These are phyloP conservation scores for Hymenoscyphus repandus DNA, from an alignment of 2,329 filamentous ascomycete species.

Conservation along the genomic window DNA sequence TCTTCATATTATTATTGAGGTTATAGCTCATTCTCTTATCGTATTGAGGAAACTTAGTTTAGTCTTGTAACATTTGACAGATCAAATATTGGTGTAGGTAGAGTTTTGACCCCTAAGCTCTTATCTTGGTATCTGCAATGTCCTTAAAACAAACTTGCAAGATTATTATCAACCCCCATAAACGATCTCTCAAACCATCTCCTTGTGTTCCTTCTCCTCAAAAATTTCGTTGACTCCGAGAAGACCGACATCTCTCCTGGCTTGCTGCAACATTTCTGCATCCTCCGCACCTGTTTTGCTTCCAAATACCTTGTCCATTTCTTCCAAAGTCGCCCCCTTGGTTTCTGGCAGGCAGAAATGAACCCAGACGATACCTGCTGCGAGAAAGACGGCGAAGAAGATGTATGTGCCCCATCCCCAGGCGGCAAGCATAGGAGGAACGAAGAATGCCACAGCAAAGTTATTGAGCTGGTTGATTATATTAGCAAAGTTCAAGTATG, in stretches of 20 bases:
- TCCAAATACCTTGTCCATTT: slow-evolving; percentile 48
- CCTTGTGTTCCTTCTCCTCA: neutral
- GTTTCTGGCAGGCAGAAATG: slow-evolving; percentile 56
- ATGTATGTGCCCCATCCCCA: slow-evolving; percentile 50
- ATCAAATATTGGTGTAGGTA: no score
- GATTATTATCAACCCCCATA: no score
- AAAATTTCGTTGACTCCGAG: neutral
- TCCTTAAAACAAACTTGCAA: no score
- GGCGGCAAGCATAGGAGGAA: slow-evolving; percentile 49
- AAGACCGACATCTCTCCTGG: neutral
- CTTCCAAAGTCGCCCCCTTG: slow-evolving; percentile 47
- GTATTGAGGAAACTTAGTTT: no score
- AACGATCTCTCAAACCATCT: no score
- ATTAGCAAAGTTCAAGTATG: no score
- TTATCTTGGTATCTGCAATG: no score
- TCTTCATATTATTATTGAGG: no score
- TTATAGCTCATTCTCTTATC: no score
- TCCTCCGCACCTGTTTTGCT: slow-evolving; percentile 33
- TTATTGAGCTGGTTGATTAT: slow-evolving; percentile 31
- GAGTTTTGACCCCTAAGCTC: no score
- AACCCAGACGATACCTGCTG: slow-evolving; percentile 43
- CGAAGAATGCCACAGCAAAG: slow-evolving; percentile 49
- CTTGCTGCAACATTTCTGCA: slow-evolving; percentile 26
- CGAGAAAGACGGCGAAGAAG: slow-evolving; percentile 53
- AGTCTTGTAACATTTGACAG: no score